phyloP scores from a whole-genome alignment of 1,284 basidiomycete species.

The Pterula multifida region DNA sequence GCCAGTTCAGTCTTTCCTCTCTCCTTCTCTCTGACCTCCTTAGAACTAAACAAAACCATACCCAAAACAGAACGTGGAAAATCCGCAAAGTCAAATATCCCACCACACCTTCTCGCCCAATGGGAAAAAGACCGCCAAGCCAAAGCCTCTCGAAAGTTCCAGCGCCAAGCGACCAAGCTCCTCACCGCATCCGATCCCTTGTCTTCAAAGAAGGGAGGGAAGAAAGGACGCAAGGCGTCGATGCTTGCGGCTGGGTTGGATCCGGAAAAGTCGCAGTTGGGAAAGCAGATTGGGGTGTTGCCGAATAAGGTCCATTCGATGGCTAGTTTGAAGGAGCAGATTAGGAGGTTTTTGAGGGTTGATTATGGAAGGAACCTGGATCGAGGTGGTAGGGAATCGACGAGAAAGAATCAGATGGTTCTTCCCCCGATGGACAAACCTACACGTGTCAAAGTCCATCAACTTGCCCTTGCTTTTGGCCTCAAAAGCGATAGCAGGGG shows the following conservation, averaged over 20 bases:
- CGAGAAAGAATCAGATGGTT: conserved; percentile 39
- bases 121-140: conserved; percentile 76
- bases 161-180: conserved; percentile 46
- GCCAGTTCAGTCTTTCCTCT: conserved; percentile 19
- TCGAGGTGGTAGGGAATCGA: conserved; percentile 22
- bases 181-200: conserved; percentile 45
- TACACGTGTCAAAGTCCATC: conserved; percentile 61
- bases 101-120: conserved; percentile 47
- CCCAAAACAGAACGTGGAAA: conserved; percentile 20
- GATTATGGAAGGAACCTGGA: no score
- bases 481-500: conserved; percentile 73
- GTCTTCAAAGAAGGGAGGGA: conserved; percentile 38
- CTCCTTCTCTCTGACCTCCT: neutral
- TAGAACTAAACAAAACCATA: conserved; percentile 48
- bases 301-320: conserved; percentile 35
- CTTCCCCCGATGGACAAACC: conserved; percentile 70
- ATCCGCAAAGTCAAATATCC: neutral
- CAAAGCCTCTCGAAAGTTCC: conserved; percentile 69
- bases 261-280: no score
- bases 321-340: conserved; percentile 49
- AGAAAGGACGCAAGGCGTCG: conserved; percentile 58
- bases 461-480: conserved; percentile 64
- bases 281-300: neutral
- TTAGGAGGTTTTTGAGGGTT: conserved; percentile 42
- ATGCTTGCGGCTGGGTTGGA: conserved; percentile 29